Conservation (phyloP, 2,329 filamentous ascomycete genomes). For the Verticillium albo-atrum region DNA sequence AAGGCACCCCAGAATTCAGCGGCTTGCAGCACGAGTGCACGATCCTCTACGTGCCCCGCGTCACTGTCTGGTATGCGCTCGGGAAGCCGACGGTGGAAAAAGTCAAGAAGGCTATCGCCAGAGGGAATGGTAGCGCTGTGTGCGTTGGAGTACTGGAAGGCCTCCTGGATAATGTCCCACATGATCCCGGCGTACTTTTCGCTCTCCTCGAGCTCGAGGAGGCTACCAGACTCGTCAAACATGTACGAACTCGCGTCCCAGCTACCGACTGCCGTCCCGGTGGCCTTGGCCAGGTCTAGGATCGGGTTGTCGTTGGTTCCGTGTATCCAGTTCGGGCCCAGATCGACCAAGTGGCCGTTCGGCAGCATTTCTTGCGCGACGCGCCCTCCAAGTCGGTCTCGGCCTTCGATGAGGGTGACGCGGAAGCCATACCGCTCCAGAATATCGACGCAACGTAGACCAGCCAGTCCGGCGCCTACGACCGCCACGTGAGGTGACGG, state of each 20-base stretch:
- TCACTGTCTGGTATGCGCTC: constrained; percentile 42
- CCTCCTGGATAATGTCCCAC: constrained; percentile 65
- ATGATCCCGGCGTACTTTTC: constrained; percentile 47
- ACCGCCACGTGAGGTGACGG: constrained; percentile 54
- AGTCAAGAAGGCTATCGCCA: constrained; percentile 47
- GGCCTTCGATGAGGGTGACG: constrained; percentile 66
- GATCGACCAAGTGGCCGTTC: constrained; percentile 46
- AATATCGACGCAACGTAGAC: constrained; percentile 66
- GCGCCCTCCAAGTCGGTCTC: constrained; percentile 63
- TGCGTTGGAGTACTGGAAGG: constrained; percentile 62
- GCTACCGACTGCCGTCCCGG: constrained; percentile 42
- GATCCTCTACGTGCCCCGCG: constrained; percentile 31
- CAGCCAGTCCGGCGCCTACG: constrained; percentile 67
- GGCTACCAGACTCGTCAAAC: constrained; percentile 51
- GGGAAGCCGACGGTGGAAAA: constrained; percentile 41
- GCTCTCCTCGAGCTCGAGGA: constrained; percentile 41
- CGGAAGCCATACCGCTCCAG: constrained; percentile 59
- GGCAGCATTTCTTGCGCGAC: constrained; percentile 47
- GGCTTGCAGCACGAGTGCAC: constrained; percentile 43
- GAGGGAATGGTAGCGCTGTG: constrained; percentile 42
- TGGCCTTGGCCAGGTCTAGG: constrained; percentile 59
- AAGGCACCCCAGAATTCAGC: constrained; percentile 68
- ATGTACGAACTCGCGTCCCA: constrained; percentile 51
- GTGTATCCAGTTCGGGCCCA: constrained; percentile 78
- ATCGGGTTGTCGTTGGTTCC: constrained; percentile 69